Percentiles rank a stretch among this genome's conserved stretches.
Evolutionary conservation across 2,329 filamentous ascomycete genomes (phyloP).

Genomic region (Penicillium thymicola): DNA sequence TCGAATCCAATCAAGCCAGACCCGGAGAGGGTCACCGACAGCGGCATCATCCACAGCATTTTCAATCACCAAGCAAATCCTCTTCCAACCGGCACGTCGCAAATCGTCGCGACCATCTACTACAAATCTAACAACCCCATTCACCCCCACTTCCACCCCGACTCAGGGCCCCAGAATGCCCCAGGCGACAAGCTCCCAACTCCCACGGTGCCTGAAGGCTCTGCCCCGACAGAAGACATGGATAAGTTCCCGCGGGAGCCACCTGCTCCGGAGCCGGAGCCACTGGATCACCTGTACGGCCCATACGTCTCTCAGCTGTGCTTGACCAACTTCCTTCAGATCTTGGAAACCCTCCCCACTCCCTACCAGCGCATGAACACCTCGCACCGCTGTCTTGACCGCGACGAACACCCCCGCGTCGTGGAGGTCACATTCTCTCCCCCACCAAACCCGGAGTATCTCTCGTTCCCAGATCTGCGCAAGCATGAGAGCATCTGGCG

Average conservation of each 20-base stretch:
- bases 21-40: slow-evolving; percentile 43
- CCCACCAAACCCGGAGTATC: slow-evolving; percentile 47
- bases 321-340: slow-evolving; percentile 55
- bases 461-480: slow-evolving; percentile 64
- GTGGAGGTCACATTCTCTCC: slow-evolving; percentile 53
- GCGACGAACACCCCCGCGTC: slow-evolving; percentile 48
- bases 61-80: slow-evolving; percentile 43
- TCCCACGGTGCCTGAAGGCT: slow-evolving; percentile 44
- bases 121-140: slow-evolving; percentile 46
- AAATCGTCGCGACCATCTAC: slow-evolving; percentile 49
- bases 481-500: slow-evolving; percentile 78
- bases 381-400: slow-evolving; percentile 48
- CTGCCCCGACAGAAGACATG: slow-evolving; percentile 51
- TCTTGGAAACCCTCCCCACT: slow-evolving; percentile 48
- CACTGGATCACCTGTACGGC: slow-evolving; percentile 55
- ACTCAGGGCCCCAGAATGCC: slow-evolving; percentile 39
- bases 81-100: slow-evolving; percentile 40
- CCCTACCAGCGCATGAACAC: slow-evolving; percentile 50
- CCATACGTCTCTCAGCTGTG: slow-evolving; percentile 54
- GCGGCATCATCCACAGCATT: slow-evolving; percentile 47
- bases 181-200: slow-evolving; percentile 40
- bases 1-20: slow-evolving; percentile 39
- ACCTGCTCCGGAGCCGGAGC: slow-evolving; percentile 52
- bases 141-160: slow-evolving; percentile 48
- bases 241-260: slow-evolving; percentile 55